phyloP scores from a whole-genome alignment of 768 basidiomycete species.

The Suillus lakei region DNA sequence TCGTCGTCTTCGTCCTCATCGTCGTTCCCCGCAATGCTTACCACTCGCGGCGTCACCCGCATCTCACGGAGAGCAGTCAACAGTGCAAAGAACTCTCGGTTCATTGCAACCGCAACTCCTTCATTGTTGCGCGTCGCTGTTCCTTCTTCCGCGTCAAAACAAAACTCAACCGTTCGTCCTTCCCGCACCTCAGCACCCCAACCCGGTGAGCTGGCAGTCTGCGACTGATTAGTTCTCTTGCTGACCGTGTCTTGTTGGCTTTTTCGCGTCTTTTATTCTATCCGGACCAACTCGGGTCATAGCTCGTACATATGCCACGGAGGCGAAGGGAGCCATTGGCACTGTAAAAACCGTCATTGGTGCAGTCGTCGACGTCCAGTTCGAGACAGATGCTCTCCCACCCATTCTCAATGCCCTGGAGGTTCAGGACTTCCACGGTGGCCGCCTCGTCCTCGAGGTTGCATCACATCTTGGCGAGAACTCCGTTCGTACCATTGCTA shows the following conservation, averaged over 20 bases:
- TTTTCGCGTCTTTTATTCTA: slow-evolving; percentile 1
- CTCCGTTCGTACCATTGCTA: slow-evolving; percentile 99
- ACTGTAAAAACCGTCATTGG: slow-evolving; percentile 98
- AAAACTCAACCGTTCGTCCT: slow-evolving; percentile 52
- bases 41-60: slow-evolving; percentile 85
- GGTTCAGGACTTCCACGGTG: slow-evolving; percentile 91
- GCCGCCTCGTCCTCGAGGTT: slow-evolving; percentile 98
- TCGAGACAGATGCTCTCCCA: slow-evolving; percentile 88
- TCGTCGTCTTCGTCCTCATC: slow-evolving; percentile 29
- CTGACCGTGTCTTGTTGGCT: slow-evolving; percentile 10
- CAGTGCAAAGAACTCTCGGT: slow-evolving; percentile 76
- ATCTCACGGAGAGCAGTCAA: slow-evolving; percentile 84
- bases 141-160: slow-evolving; percentile 48
- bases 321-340: slow-evolving; percentile 75
- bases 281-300: slow-evolving; percentile 16
- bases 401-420: slow-evolving; percentile 99
- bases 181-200: slow-evolving; percentile 51
- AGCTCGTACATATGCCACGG: slow-evolving; percentile 92
- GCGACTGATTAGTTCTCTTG: neutral
- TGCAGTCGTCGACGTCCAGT: slow-evolving; percentile 99
- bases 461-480: slow-evolving; percentile 99
- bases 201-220: slow-evolving; percentile 50
- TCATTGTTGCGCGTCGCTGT: slow-evolving; percentile 56
- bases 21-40: slow-evolving; percentile 69
- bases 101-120: slow-evolving; percentile 78